phyloP scores from a whole-genome alignment of 2,329 filamentous ascomycete genomes.

The Neobulgaria alba region DNA sequence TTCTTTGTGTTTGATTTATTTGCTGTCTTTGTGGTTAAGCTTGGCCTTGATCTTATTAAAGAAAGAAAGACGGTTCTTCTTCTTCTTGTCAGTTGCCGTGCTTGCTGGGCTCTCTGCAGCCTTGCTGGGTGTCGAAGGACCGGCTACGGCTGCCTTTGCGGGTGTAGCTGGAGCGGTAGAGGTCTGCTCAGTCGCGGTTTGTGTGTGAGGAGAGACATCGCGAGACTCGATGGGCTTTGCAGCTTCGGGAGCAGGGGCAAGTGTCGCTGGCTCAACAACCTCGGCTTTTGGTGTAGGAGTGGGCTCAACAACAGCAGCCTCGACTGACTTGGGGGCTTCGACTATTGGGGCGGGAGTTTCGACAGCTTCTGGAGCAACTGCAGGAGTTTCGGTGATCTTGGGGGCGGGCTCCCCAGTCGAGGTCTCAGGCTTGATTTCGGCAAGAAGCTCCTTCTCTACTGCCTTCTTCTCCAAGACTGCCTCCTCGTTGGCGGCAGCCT shows the following conservation, averaged over 20 bases:
- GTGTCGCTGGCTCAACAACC: constrained; percentile 30
- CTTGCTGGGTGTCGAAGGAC: constrained; percentile 20
- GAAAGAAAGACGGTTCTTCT: constrained; percentile 30
- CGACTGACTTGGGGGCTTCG: constrained; percentile 32
- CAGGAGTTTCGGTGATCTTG: constrained; percentile 11
- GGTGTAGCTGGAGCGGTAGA: constrained; percentile 13
- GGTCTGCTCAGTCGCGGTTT: constrained; percentile 17
- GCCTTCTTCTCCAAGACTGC: constrained; percentile 68
- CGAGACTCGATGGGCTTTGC: constrained; percentile 16
- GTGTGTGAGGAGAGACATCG: constrained; percentile 25
- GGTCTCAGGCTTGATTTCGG: constrained; percentile 44
- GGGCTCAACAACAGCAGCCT: neutral
- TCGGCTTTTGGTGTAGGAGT: neutral
- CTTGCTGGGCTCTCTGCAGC: constrained; percentile 19
- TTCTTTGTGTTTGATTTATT: constrained; percentile 2
- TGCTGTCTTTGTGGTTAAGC: constrained; percentile 31
- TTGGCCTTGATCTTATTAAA: constrained; percentile 44
- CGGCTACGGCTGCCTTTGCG: constrained; percentile 14
- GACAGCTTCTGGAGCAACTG: no score
- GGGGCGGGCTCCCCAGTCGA: constrained; percentile 25
- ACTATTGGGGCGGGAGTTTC: no score
- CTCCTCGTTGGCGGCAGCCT: constrained; percentile 59
- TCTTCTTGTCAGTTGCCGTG: constrained; percentile 28
- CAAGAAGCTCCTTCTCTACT: constrained; percentile 65
- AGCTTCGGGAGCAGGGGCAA: constrained; percentile 2